Evolutionary conservation across 306 rosid species (phyloP).

Genomic region (Spatholobus suberectus): DNA sequence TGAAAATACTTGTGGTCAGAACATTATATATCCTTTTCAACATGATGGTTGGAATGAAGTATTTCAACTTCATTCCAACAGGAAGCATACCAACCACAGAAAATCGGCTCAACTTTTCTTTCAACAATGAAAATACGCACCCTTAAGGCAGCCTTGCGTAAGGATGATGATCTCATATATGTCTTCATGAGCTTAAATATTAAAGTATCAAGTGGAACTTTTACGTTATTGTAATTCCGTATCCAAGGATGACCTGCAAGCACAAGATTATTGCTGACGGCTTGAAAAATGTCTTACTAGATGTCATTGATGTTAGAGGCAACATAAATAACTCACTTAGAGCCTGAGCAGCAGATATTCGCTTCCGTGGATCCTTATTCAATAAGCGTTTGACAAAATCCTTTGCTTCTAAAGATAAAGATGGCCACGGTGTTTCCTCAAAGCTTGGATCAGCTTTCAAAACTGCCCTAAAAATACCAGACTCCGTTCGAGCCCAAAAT

Average conservation of each 20-base stretch:
- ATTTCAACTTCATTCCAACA: conserved; percentile 25
- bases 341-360: conserved; percentile 98
- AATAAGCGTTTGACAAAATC: conserved; percentile 93
- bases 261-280: conserved; percentile 38
- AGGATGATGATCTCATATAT: conserved; percentile 88
- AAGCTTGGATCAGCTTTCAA: conserved; percentile 96
- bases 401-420: conserved; percentile 82
- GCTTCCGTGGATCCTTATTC: conserved; percentile 92
- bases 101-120: conserved; percentile 23
- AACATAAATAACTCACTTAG: conserved; percentile 64
- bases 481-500: conserved; percentile 98
- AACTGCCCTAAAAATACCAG: conserved; percentile 94
- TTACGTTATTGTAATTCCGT: conserved; percentile 67
- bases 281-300: conserved; percentile 31
- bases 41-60: background rate
- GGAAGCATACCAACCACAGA: conserved; percentile 11
- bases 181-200: conserved; percentile 85
- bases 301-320: conserved; percentile 28
- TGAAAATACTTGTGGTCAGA: background rate
- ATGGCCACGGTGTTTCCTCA: conserved; percentile 97
- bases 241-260: conserved; percentile 98
- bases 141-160: conserved; percentile 99
- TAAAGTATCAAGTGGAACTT: conserved; percentile 85
- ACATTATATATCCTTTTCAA: conserved; percentile 4
- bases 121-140: conserved; percentile 56